A percentile compares a stretch with the other conserved stretches of the same genome.
phyloP scores from a whole-genome alignment of 805 yeast species.

The Candida boidinii region DNA sequence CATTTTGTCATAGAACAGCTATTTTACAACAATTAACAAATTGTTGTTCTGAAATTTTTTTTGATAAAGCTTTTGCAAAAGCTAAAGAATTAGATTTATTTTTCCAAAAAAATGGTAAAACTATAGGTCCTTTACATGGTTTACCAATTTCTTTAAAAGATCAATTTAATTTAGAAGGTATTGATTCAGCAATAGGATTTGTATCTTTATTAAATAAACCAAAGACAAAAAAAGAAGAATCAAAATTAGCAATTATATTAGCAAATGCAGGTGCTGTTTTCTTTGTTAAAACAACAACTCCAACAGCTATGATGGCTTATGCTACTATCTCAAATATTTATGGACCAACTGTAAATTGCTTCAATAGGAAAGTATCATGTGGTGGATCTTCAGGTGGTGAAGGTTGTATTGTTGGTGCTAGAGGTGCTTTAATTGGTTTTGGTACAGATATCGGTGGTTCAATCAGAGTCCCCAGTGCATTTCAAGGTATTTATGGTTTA shows the following conservation, averaged over 20 bases:
- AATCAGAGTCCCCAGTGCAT: conserved; percentile 25
- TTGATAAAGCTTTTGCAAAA: conserved; percentile 29
- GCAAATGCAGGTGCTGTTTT: conserved; percentile 32
- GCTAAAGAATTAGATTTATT: conserved; percentile 32
- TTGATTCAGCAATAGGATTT: conserved; percentile 31
- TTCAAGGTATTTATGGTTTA: conserved; percentile 26
- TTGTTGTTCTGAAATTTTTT: conserved; percentile 33
- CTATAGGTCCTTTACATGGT: conserved; percentile 36
- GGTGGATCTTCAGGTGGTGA: conserved; percentile 44
- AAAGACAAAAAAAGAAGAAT: conserved; percentile 21
- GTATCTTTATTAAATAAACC: conserved; percentile 24
- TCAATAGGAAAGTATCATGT: conserved; percentile 27
- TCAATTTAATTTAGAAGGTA: conserved; percentile 30
- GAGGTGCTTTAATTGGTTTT: conserved; percentile 26
- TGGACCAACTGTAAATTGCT: conserved; percentile 28
- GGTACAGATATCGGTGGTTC: conserved; percentile 34
- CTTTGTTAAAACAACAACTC: conserved; percentile 34
- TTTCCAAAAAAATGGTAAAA: conserved; percentile 23
- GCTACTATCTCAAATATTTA: conserved; percentile 29
- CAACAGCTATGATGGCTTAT: conserved; percentile 34
- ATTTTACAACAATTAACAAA: conserved; percentile 34
- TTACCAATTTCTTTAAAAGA: conserved; percentile 39
- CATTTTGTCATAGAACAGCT: conserved; percentile 34
- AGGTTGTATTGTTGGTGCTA: conserved; percentile 25
- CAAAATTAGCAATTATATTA: conserved; percentile 24